A percentile compares a stretch with the other conserved stretches of the same genome.
These are phyloP conservation scores for Phallus indusiatus DNA, from an alignment of 768 basidiomycete species.

Conservation along the genomic window DNA sequence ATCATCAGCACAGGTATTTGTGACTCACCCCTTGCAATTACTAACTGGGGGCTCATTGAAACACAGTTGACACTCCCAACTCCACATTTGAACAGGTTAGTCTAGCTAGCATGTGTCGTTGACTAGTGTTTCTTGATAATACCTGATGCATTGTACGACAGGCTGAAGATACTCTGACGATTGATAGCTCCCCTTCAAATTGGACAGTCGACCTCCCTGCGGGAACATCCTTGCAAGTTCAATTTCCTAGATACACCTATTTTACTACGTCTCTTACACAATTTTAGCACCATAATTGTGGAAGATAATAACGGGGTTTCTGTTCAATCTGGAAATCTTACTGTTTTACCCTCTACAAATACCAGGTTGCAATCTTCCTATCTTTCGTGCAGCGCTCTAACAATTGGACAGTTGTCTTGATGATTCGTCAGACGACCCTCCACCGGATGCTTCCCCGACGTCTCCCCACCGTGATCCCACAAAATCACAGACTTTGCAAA, in stretches of 20 bases:
- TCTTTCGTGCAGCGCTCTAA: background rate
- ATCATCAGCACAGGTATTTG: background rate
- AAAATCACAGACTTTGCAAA: background rate
- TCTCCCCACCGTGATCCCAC: background rate
- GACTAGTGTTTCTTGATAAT: too few species aligned
- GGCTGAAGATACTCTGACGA: background rate
- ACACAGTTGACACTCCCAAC: background rate
- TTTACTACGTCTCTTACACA: background rate
- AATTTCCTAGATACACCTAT: background rate
- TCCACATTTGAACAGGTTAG: background rate
- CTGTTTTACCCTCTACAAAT: conserved; percentile 1
- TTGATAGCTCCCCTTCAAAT: background rate
- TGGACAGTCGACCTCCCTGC: conserved; percentile 2
- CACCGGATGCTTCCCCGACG: background rate
- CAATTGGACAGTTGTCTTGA: background rate
- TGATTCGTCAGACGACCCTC: background rate
- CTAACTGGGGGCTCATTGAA: background rate
- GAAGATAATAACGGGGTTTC: background rate
- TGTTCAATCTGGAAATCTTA: background rate
- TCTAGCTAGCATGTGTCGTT: background rate
- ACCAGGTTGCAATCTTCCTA: background rate
- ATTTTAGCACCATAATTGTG: background rate
- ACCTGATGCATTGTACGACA: background rate
- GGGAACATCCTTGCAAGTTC: conserved; percentile 4
- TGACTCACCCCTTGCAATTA: background rate